phyloP scores from a whole-genome alignment of 768 basidiomycete genomes.

The Rhizopogon rudus region DNA sequence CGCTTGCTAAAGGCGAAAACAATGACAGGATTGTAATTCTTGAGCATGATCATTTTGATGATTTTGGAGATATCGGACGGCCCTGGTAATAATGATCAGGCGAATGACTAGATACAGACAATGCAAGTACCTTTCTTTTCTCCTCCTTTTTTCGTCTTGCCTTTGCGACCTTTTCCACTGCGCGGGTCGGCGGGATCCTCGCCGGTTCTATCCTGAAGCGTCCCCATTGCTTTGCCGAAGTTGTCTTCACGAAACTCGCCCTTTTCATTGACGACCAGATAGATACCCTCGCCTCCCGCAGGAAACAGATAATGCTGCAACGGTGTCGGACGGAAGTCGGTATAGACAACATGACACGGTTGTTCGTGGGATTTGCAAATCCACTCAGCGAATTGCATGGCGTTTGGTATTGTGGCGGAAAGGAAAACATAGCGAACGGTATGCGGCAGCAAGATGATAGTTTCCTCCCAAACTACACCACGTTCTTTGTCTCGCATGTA shows the following conservation, averaged over 20 bases:
- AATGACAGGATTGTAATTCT: constrained; percentile 97
- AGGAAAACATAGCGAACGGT: constrained; percentile 97
- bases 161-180: constrained; percentile 83
- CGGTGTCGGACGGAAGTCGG: constrained; percentile 97
- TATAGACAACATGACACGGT: constrained; percentile 98
- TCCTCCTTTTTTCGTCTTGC: constrained; percentile 92
- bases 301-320: constrained; percentile 98
- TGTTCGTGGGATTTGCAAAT: constrained; percentile 96
- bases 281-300: constrained; percentile 93
- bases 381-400: constrained; percentile 99
- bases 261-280: constrained; percentile 98
- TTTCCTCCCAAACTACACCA: constrained; percentile 99
- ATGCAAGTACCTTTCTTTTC: constrained; percentile 69
- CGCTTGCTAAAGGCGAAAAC: constrained; percentile 98
- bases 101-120: neutral
- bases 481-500: constrained; percentile 99
- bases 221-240: constrained; percentile 97
- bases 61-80: constrained; percentile 95
- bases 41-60: constrained; percentile 96
- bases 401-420: constrained; percentile 98
- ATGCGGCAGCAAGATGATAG: constrained; percentile 95
- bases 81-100: constrained; percentile 38
- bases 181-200: constrained; percentile 90
- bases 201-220: constrained; percentile 75
- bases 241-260: constrained; percentile 96